Percentiles rank a stretch among this genome's conserved stretches.
Evolutionary conservation across 805 yeast genomes (phyloP).

Genomic region (Kluyveromyces siamensis): DNA sequence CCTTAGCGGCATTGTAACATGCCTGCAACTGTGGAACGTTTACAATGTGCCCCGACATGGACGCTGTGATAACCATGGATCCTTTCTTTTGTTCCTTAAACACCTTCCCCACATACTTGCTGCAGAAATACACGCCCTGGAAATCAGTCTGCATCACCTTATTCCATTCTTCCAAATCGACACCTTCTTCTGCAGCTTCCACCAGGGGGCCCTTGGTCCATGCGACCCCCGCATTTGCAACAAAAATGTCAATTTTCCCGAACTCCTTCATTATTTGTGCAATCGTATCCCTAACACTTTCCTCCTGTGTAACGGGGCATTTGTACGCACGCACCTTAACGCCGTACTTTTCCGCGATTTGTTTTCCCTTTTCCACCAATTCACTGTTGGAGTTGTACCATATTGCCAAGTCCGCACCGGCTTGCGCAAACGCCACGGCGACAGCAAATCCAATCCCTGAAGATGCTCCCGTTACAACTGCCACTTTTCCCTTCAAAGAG

Average conservation of each 20-base stretch:
- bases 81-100: constrained; percentile 71
- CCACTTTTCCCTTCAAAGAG: constrained; percentile 73
- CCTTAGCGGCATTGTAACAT: constrained; percentile 79
- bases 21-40: constrained; percentile 85
- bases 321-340: constrained; percentile 49
- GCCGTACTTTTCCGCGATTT: constrained; percentile 42
- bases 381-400: constrained; percentile 54
- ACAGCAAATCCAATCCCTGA: constrained; percentile 77
- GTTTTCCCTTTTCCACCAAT: constrained; percentile 22
- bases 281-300: constrained; percentile 21
- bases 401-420: constrained; percentile 76
- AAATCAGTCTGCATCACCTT: constrained; percentile 67
- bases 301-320: constrained; percentile 23
- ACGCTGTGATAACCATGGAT: constrained; percentile 74
- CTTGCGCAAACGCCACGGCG: constrained; percentile 77
- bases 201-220: constrained; percentile 62
- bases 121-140: constrained; percentile 72
- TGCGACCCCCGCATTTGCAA: constrained; percentile 85
- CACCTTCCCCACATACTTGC: constrained; percentile 62
- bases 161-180: constrained; percentile 55
- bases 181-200: constrained; percentile 33
- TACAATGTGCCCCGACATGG: constrained; percentile 83
- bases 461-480: constrained; percentile 79
- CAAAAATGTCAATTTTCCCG: constrained; percentile 73
- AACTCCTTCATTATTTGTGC: constrained; percentile 48